Evolutionary conservation across 2,329 filamentous ascomycete genomes (phyloP).

Genomic region (Trichoderma sp.): DNA sequence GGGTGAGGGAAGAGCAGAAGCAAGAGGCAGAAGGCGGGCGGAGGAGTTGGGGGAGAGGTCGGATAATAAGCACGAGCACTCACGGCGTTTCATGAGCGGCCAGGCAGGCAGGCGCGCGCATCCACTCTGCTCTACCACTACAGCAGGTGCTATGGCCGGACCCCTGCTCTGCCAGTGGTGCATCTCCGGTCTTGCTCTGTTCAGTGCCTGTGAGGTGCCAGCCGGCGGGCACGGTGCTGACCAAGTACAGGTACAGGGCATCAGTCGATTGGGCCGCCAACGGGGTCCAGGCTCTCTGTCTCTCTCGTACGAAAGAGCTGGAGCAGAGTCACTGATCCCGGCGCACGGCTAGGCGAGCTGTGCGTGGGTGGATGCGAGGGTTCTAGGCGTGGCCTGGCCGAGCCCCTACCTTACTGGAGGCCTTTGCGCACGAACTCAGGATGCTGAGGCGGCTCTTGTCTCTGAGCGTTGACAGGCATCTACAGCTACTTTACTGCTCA

Average conservation of each 20-base stretch:
- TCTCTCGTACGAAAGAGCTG: too few species aligned
- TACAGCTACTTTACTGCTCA: background rate
- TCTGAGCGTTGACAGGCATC: background rate
- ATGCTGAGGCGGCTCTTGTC: too few species aligned
- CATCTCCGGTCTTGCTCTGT: background rate
- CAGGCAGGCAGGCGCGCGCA: constrained; percentile 9
- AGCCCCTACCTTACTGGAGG: constrained; percentile 16
- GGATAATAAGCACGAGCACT: constrained; percentile 23
- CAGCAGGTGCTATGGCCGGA: too few species aligned
- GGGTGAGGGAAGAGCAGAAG: constrained; percentile 35
- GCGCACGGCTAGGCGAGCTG: constrained; percentile 15
- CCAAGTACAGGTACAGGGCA: background rate
- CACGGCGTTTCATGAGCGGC: constrained; percentile 16
- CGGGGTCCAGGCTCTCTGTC: background rate
- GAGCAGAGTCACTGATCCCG: background rate
- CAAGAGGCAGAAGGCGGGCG: constrained; percentile 19
- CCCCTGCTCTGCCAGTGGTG: background rate
- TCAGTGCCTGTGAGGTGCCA: background rate
- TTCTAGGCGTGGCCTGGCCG: constrained; percentile 13
- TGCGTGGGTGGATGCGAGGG: constrained; percentile 4
- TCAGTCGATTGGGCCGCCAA: background rate
- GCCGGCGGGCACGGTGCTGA: background rate
- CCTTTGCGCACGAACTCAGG: too few species aligned
- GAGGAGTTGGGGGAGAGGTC: constrained; percentile 25
- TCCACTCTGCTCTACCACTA: background rate